phyloP scores from a whole-genome alignment of 148 eudicot genomes.

The Diospyros lotus region DNA sequence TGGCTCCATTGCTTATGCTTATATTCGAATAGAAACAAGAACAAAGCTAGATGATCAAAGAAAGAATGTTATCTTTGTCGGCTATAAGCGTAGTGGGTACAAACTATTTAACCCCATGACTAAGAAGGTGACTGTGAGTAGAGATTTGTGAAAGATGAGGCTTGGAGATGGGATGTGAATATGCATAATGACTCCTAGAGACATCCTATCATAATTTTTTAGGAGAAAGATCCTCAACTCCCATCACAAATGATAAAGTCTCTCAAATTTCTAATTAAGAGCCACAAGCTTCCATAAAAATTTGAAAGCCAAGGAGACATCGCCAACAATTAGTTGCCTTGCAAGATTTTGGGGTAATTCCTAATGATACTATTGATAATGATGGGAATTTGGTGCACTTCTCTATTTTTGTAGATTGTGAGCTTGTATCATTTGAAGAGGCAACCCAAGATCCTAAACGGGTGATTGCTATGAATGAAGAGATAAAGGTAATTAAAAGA shows the following conservation, averaged over 20 bases:
- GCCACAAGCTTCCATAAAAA: too few species aligned
- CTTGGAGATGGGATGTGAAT: not conserved
- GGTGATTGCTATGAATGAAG: not conserved
- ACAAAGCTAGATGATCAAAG: not conserved
- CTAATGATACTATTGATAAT: not conserved
- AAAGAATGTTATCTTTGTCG: not conserved
- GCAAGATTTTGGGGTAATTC: too few species aligned
- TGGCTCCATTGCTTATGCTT: slow-evolving; percentile 3
- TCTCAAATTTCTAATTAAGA: too few species aligned
- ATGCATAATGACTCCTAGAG: too few species aligned
- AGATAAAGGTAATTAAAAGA: not conserved
- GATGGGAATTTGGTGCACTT: not conserved
- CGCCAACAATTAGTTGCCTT: too few species aligned
- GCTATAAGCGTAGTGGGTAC: not conserved
- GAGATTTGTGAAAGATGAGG: not conserved
- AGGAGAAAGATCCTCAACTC: too few species aligned
- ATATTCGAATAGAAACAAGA: not conserved
- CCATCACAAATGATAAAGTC: too few species aligned
- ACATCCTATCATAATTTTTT: too few species aligned
- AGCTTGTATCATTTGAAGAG: not conserved
- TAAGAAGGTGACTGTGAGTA: not conserved
- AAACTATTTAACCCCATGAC: not conserved
- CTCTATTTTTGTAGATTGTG: not conserved
- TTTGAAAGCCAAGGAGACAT: too few species aligned
- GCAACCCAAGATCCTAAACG: not conserved